Conservation (phyloP, 2,329 filamentous ascomycete genomes). For the Sporothrix sp. region DNA sequence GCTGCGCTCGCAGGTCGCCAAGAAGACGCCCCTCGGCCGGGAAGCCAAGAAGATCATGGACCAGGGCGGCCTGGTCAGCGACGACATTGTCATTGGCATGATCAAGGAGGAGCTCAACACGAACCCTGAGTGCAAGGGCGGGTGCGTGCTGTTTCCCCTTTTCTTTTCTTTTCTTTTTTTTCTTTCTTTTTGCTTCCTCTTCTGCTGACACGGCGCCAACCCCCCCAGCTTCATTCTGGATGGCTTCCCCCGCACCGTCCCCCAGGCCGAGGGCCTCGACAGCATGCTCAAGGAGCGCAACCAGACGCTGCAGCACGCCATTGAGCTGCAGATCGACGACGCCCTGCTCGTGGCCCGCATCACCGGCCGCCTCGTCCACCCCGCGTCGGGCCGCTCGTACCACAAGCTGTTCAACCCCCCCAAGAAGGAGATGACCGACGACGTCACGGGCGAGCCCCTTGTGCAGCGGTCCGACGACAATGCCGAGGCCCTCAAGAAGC, state of each 20-base stretch:
- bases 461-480: slow-evolving; percentile 97
- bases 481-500: slow-evolving; percentile 90
- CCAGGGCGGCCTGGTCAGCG: slow-evolving; percentile 89
- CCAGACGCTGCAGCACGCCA: slow-evolving; percentile 83
- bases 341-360: slow-evolving; percentile 87
- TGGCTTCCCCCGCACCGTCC: slow-evolving; percentile 93
- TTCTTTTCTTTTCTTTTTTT: not conserved
- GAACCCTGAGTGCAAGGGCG: slow-evolving; percentile 93
- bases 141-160: slow-evolving; percentile 45
- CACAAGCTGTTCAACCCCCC: slow-evolving; percentile 99
- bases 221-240: slow-evolving; percentile 77
- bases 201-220: slow-evolving; percentile 26
- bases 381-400: slow-evolving; percentile 90
- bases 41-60: slow-evolving; percentile 99
- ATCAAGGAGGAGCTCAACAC: slow-evolving; percentile 93
- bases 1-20: slow-evolving; percentile 94
- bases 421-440: slow-evolving; percentile 88
- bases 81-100: slow-evolving; percentile 99
- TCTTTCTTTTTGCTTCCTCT: not conserved
- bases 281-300: slow-evolving; percentile 71
- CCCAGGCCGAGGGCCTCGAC: slow-evolving; percentile 90
- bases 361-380: slow-evolving; percentile 91
- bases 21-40: slow-evolving; percentile 87
- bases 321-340: slow-evolving; percentile 97
- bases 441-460: slow-evolving; percentile 90